These are phyloP conservation scores for Primulina tabacum DNA, from an alignment of 257 asterid species.

Conservation along the genomic window DNA sequence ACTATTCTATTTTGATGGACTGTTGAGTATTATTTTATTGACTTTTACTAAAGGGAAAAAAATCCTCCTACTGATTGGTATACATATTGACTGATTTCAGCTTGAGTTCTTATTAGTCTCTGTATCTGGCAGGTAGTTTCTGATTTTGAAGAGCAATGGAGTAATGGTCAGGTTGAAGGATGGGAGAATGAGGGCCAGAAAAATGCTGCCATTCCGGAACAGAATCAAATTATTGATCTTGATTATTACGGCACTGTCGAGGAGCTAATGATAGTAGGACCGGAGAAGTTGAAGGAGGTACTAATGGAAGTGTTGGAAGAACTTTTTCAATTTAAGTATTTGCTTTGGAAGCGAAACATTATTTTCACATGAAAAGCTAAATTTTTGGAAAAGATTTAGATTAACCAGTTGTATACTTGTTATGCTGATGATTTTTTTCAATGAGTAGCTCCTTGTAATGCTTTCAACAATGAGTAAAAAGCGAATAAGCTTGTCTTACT, in stretches of 20 bases:
- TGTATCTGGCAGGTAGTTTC: constrained; percentile 47
- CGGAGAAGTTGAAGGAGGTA: constrained; percentile 92
- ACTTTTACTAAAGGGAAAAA: constrained; percentile 13
- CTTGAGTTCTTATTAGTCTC: constrained; percentile 13
- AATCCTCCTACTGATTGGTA: not conserved
- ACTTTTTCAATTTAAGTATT: not conserved
- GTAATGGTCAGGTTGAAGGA: constrained; percentile 60
- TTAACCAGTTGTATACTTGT: not conserved
- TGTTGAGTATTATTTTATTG: constrained; percentile 8
- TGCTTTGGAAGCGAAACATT: not conserved
- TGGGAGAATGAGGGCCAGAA: constrained; percentile 70
- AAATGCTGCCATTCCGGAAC: constrained; percentile 48
- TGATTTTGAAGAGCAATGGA: constrained; percentile 92
- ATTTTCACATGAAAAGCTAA: not conserved
- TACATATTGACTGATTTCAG: constrained; percentile 13
- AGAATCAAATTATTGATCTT: constrained; percentile 69
- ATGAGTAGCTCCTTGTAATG: constrained; percentile 7
- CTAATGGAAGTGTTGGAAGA: not conserved
- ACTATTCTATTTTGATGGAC: not conserved
- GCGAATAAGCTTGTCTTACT: not conserved
- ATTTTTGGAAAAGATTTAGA: constrained; percentile 3
- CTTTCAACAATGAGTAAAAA: constrained; percentile 1
- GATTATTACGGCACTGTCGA: constrained; percentile 71
- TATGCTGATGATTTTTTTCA: not conserved
- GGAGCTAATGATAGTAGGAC: constrained; percentile 81